A percentile compares a stretch with the other conserved stretches of the same genome.
Conservation (phyloP, 2,329 filamentous ascomycete species). For the Cladophialophora psammophila region DNA sequence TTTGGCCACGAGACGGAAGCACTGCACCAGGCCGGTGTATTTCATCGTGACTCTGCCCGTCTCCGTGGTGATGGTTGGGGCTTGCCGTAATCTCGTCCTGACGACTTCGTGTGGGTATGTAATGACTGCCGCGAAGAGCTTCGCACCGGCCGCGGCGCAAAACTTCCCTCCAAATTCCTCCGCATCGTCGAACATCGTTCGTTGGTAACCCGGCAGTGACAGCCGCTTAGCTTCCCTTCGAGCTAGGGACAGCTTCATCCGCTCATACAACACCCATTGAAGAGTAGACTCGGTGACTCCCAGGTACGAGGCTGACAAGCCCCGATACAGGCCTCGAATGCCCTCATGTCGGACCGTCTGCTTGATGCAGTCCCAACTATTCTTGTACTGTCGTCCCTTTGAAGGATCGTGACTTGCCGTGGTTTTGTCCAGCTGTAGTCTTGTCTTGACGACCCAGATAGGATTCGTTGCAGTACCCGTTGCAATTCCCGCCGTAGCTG, state of each 20-base stretch:
- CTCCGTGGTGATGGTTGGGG: slow-evolving; percentile 79
- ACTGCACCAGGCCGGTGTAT: slow-evolving; percentile 87
- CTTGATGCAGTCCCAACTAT: slow-evolving; percentile 84
- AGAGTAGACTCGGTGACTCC: slow-evolving; percentile 89
- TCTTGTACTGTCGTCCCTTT: slow-evolving; percentile 76
- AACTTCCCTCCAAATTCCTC: slow-evolving; percentile 81
- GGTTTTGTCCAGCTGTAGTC: slow-evolving; percentile 89
- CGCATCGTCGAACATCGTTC: slow-evolving; percentile 74
- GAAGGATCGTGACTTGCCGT: slow-evolving; percentile 64
- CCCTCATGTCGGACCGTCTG: slow-evolving; percentile 85
- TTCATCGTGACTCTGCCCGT: slow-evolving; percentile 70
- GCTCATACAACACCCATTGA: slow-evolving; percentile 94
- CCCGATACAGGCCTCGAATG: slow-evolving; percentile 82
- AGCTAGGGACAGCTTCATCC: slow-evolving; percentile 79
- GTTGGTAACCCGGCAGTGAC: slow-evolving; percentile 65
- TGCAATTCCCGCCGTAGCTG: slow-evolving; percentile 78
- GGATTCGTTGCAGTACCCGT: slow-evolving; percentile 94
- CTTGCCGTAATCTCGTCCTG: slow-evolving; percentile 83
- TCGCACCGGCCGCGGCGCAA: slow-evolving; percentile 80
- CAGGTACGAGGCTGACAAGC: slow-evolving; percentile 88
- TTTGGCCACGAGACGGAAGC: slow-evolving; percentile 84
- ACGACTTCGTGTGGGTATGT: slow-evolving; percentile 95
- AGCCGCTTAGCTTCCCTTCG: slow-evolving; percentile 66
- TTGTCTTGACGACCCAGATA: slow-evolving; percentile 95
- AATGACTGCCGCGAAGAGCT: slow-evolving; percentile 80